Base-by-base conservation (phyloP, 805 yeast species). In the Maudiozyma barnettii region DNA sequence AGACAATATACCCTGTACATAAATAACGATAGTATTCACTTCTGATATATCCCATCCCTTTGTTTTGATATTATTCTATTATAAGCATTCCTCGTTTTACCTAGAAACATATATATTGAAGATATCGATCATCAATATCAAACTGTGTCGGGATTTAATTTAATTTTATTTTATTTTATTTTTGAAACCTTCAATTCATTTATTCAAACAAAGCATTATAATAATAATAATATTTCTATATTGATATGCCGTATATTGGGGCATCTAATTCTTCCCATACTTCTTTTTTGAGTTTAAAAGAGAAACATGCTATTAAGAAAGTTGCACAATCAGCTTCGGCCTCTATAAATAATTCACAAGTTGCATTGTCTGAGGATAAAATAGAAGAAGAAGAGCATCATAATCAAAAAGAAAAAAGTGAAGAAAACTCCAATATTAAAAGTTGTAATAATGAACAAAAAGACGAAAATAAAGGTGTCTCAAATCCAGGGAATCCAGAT, bases 161-260 rank as follows among this genome's bases (percentile, higher is more conserved):
- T 12, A 2, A 9, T 26, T 26, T 26, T 12, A 23, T 23, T 23
- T 23, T 26, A 2, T 26, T 26, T 26, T 26, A 9, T 26, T 26
- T 26, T n/a, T n/a, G n/a, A n/a, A n/a, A n/a, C n/a, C n/a, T n/a
- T n/a, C n/a, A n/a, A n/a, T n/a, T n/a, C n/a, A n/a, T n/a, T n/a
- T n/a, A n/a, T n/a, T n/a, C n/a, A n/a, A n/a, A n/a, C n/a, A n/a
- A n/a, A n/a, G n/a, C n/a, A 26, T 26, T 26, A 26, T 26, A 26
- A 26, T 9, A 26, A 9, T 9, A 26, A 26, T 26, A 26, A 26
- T 9, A 26, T 6, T n/a, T n/a, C n/a, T 26, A 26, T 12, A 26
- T 6, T 26, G 30, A 26, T 26, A 63, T 63, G 67, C 67, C 67
- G 40, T 63, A 58, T 49, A 56, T 61, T 43, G 65, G 64, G 30